These are phyloP conservation scores for Lodderomyces margitis DNA, from an alignment of 1,139 yeast genomes.

Conservation along the genomic window DNA sequence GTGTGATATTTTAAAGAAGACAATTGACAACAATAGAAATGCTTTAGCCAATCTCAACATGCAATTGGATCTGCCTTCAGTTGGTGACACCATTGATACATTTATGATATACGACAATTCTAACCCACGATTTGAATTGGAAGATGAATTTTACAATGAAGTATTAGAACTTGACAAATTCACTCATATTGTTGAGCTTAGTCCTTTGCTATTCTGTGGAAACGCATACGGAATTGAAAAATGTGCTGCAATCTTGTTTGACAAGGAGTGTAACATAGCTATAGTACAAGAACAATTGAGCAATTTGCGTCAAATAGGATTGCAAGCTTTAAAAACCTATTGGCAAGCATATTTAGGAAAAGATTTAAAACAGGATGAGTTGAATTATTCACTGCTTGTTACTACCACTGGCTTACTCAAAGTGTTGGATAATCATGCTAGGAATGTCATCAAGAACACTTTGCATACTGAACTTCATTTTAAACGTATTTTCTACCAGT, in stretches of 20 bases:
- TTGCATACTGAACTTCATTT: background rate
- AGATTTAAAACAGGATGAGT: background rate
- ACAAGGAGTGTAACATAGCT: background rate
- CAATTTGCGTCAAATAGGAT: conserved; percentile 7
- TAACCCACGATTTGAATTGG: background rate
- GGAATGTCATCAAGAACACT: background rate
- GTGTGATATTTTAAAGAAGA: background rate
- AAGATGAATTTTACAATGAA: conserved; percentile 6
- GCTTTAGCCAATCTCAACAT: background rate
- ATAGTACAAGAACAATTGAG: background rate
- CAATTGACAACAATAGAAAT: background rate
- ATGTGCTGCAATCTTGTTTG: background rate
- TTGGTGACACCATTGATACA: background rate
- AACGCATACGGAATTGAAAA: conserved; percentile 2
- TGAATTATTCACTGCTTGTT: background rate
- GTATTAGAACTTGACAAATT: conserved; percentile 12
- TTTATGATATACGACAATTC: background rate
- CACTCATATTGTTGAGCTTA: conserved; percentile 1
- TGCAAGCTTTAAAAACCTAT: conserved; percentile 3
- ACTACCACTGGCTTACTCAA: conserved; percentile 5
- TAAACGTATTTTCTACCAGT: conserved; percentile 8
- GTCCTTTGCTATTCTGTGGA: conserved; percentile 12
- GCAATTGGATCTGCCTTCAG: background rate
- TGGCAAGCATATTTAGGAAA: background rate
- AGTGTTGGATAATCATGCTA: background rate